These are phyloP conservation scores for Penicillium sp. DNA, from an alignment of 2,329 filamentous ascomycete genomes.

Conservation along the genomic window DNA sequence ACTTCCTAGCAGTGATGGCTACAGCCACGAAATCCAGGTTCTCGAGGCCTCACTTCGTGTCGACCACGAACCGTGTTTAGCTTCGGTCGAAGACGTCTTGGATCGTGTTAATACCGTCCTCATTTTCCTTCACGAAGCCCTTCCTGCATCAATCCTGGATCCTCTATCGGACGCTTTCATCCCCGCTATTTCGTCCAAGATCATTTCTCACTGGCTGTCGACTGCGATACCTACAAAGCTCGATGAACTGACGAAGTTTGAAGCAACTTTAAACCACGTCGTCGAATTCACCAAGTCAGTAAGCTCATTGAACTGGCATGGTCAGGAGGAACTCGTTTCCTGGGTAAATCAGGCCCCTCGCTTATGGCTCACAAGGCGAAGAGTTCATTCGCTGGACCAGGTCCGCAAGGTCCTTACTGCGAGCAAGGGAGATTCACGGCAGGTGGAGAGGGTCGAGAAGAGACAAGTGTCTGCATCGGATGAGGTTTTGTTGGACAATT, in stretches of 20 bases:
- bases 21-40: slow-evolving; percentile 33
- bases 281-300: slow-evolving; percentile 68
- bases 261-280: slow-evolving; percentile 69
- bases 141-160: slow-evolving; percentile 55
- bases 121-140: slow-evolving; percentile 54
- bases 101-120: slow-evolving; percentile 51
- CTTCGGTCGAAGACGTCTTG: slow-evolving; percentile 45
- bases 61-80: slow-evolving; percentile 28
- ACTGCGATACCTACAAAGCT: slow-evolving; percentile 76
- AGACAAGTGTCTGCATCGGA: slow-evolving; percentile 76
- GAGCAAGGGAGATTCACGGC: slow-evolving; percentile 69
- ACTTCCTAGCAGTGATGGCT: slow-evolving; percentile 29
- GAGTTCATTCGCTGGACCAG: slow-evolving; percentile 76
- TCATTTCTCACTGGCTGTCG: slow-evolving; percentile 77
- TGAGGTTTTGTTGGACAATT: slow-evolving; percentile 64
- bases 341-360: slow-evolving; percentile 83
- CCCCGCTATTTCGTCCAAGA: slow-evolving; percentile 67
- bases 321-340: slow-evolving; percentile 66
- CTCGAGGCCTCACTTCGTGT: slow-evolving; percentile 35
- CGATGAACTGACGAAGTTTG: slow-evolving; percentile 71
- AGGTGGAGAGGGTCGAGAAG: slow-evolving; percentile 83
- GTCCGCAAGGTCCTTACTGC: slow-evolving; percentile 71
- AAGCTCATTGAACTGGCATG: slow-evolving; percentile 65
- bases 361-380: slow-evolving; percentile 84
- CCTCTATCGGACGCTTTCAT: slow-evolving; percentile 73